These are phyloP conservation scores for Skeletonema marinoi DNA, from an alignment of 108 stramenopile species.

Conservation along the genomic window DNA sequence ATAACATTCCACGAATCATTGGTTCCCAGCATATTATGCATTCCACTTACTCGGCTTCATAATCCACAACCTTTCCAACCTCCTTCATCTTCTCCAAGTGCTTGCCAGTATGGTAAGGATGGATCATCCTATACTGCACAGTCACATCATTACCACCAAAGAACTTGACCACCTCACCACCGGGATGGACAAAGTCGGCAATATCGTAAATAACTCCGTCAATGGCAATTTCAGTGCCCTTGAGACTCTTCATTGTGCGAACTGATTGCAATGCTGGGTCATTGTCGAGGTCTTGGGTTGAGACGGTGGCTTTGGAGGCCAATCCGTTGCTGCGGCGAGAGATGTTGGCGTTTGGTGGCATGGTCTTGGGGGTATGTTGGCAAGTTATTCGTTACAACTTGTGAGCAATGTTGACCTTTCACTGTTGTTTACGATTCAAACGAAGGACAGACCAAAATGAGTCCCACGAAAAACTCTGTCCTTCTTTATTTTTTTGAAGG, in stretches of 20 bases:
- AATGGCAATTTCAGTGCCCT: constrained; percentile 67
- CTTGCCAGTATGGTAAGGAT: constrained; percentile 87
- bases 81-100: constrained; percentile 88
- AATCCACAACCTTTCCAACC: constrained; percentile 71
- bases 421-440: no score
- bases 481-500: no score
- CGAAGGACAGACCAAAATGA: no score
- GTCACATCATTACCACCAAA: constrained; percentile 93
- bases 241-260: constrained; percentile 43
- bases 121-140: constrained; percentile 91
- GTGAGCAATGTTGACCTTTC: no score
- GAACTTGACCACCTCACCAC: constrained; percentile 77
- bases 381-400: constrained; percentile 2
- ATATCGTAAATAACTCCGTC: constrained; percentile 84
- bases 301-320: constrained; percentile 1
- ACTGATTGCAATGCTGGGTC: constrained; percentile 36
- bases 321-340: constrained; percentile 13
- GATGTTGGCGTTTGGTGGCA: constrained; percentile 31
- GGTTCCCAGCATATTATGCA: neutral
- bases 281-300: neutral
- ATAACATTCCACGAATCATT: neutral
- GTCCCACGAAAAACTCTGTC: no score
- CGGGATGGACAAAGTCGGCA: constrained; percentile 79
- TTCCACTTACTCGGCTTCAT: constrained; percentile 67
- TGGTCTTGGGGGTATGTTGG: neutral